Evolutionary conservation across 2,329 filamentous ascomycete species (phyloP).

Genomic region (Colletotrichum sp.): DNA sequence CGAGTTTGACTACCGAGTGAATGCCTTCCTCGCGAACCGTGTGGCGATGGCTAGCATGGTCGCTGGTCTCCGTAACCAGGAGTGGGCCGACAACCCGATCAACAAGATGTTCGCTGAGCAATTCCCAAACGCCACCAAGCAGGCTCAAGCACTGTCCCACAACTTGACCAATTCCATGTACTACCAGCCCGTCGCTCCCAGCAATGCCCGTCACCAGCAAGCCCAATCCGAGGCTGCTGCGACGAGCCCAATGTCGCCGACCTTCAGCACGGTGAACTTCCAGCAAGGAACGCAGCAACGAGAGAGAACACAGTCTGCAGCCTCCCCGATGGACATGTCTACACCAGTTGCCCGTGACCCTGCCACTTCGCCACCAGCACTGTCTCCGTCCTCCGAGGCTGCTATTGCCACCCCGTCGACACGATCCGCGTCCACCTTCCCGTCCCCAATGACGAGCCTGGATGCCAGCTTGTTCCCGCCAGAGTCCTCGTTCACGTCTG

Average conservation of each 20-base stretch:
- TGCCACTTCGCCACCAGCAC: constrained; percentile 30
- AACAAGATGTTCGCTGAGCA: constrained; percentile 51
- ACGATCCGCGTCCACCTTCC: constrained; percentile 27
- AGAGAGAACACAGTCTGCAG: background rate
- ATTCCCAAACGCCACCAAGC: constrained; percentile 44
- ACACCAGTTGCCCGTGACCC: background rate
- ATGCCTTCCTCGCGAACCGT: constrained; percentile 49
- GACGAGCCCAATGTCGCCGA: constrained; percentile 1
- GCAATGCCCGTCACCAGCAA: background rate
- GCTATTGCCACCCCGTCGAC: constrained; percentile 14
- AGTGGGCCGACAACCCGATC: constrained; percentile 50
- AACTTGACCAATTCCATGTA: constrained; percentile 22
- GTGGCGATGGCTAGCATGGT: constrained; percentile 48
- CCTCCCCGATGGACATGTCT: constrained; percentile 24
- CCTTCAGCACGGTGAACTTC: constrained; percentile 7
- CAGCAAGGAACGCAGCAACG: constrained; percentile 26
- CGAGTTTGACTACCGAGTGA: constrained; percentile 67
- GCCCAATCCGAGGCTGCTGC: background rate
- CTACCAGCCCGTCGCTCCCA: background rate
- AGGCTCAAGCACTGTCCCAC: constrained; percentile 29
- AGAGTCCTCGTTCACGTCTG: constrained; percentile 44
- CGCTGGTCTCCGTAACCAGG: constrained; percentile 34
- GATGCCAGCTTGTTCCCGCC: constrained; percentile 28
- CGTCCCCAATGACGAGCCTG: constrained; percentile 24
- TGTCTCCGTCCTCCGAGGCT: constrained; percentile 29